Percentiles rank a stretch among this genome's conserved stretches.
Evolutionary conservation across 2,329 filamentous ascomycete species (phyloP).

Genomic region (Cadophora malorum): DNA sequence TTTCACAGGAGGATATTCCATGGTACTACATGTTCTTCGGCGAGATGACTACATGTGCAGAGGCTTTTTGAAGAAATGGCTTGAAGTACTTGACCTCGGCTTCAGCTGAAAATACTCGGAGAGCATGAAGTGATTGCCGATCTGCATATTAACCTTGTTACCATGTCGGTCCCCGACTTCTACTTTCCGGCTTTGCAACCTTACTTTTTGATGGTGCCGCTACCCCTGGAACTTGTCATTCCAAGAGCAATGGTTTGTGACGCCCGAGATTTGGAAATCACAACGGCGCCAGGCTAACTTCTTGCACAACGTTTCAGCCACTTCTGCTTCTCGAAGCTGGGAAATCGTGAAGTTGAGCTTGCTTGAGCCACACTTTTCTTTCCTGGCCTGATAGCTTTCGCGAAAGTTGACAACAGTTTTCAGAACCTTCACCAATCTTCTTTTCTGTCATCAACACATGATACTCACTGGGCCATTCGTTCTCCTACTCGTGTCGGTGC

Average conservation of each 20-base stretch:
- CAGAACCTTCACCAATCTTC: background rate
- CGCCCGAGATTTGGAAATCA: background rate
- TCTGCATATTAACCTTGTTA: background rate
- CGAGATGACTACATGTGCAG: background rate
- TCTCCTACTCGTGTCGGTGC: background rate
- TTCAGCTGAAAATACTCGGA: background rate
- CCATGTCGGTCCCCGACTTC: background rate
- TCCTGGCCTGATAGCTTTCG: background rate
- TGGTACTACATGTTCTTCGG: background rate
- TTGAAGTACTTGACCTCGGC: background rate
- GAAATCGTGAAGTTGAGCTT: background rate
- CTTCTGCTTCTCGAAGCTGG: background rate
- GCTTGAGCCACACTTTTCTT: background rate
- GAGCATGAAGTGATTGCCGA: background rate
- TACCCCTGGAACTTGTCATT: background rate
- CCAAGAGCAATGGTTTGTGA: background rate
- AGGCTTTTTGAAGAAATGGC: background rate
- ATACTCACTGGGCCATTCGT: background rate
- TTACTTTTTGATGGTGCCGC: too few relatives aligned
- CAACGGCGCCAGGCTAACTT: background rate
- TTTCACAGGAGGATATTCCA: background rate
- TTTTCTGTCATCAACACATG: background rate
- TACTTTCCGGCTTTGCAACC: background rate
- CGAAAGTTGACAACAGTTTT: background rate
- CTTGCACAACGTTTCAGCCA: background rate